Evolutionary conservation across 345 rosid genomes (phyloP), one percentile per base, ranked within the genome.

Genomic region (Euphorbia peplus): DNA sequence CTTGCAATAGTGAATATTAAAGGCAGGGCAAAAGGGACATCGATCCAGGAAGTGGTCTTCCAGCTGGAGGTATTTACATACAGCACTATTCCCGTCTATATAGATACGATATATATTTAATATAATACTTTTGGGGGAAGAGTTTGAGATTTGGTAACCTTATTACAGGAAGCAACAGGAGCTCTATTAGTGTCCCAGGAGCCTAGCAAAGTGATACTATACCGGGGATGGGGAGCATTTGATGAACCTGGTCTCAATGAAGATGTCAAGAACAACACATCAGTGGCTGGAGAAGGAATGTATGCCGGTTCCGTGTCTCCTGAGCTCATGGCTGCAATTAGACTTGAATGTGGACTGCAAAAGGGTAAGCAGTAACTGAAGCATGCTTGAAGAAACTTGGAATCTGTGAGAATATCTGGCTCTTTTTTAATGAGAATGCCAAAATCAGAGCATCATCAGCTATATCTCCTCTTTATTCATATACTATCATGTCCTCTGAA

Each of bases 11-110:
- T 93, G 32, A 87, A 86, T 53, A 86, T 93, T 57, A 89, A 93
- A 82, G 96, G 97, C 67, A 85, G 98, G 75, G 98, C 98, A 35
- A 83, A 86, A 73, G 97, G 97, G 65, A 93, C 98, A 58, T 93
- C 97, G 1, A 85, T 91, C 65, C 96, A 85, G 75, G 98, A 93
- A 81, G 85, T 93, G 74, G 83, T 85, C 66, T 74, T 82, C 74
- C 84, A 84, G 89, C 87, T 93, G 63, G 85, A 93, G 95, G 98
- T 92, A 41, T 63, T 81, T 41, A 18, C 25, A 10, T 62, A 13
- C 1, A n/a, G n/a, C n/a, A n/a, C 44, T 6, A 56, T 42, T 53
- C 60, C 54, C 50, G n/a, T 47, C 47, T 60, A 9, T 51, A 58
- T 46, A 8, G 50, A n/a, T n/a, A n/a, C n/a, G n/a, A n/a, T n/a